These are phyloP conservation scores for Saprolegnia parasitica DNA, from an alignment of 352 stramenopile species.

Conservation along the genomic window DNA sequence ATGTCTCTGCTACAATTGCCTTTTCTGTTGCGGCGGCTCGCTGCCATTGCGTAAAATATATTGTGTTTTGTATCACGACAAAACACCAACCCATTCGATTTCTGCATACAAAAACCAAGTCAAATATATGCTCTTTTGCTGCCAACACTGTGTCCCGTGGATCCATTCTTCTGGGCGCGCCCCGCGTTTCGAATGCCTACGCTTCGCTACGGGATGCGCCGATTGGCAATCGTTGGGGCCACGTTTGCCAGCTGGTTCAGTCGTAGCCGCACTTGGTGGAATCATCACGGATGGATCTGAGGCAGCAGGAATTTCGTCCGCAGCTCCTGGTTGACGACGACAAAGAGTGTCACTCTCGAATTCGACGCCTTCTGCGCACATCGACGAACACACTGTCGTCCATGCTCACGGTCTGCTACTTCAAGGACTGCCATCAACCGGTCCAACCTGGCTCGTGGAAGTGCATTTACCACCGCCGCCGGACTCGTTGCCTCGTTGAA, in stretches of 20 bases:
- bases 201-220: too few relatives aligned
- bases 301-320: background rate
- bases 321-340: background rate
- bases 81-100: background rate
- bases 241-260: background rate
- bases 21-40: too few relatives aligned
- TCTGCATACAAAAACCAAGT: background rate
- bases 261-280: background rate
- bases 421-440: background rate
- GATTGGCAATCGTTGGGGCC: background rate
- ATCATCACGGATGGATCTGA: conserved; percentile 1
- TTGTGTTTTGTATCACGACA: background rate
- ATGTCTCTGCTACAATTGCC: too few relatives aligned
- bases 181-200: too few relatives aligned
- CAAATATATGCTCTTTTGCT: too few relatives aligned
- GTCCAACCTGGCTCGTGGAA: background rate
- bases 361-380: background rate
- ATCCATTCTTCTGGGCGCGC: too few relatives aligned
- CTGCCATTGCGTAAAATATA: background rate
- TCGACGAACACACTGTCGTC: too few relatives aligned
- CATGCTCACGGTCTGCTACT: conserved; percentile 10
- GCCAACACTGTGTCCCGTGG: too few relatives aligned
- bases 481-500: conserved; percentile 6
- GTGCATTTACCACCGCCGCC: conserved; percentile 15
- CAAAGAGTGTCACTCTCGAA: background rate